These are phyloP conservation scores for Rubia peregrina DNA, from an alignment of 305 asterid genomes.

Conservation along the genomic window DNA sequence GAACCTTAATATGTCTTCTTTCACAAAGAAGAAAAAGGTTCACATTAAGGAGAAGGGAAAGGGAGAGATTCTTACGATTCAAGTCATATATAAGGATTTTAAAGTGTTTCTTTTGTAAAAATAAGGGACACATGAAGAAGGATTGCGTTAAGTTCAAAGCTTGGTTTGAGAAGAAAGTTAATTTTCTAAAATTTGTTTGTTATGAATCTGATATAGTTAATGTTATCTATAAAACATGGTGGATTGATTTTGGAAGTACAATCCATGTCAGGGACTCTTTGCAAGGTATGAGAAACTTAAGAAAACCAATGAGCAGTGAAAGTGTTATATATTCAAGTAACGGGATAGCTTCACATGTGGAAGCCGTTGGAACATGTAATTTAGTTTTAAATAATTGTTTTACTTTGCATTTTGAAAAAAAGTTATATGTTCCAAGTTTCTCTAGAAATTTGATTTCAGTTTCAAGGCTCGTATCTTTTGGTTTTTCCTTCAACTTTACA, in stretches of 20 bases:
- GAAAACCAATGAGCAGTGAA: too few species aligned
- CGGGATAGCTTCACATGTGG: slow-evolving; percentile 13
- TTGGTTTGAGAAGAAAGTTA: slow-evolving; percentile 9
- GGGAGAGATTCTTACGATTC: neutral
- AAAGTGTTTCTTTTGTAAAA: neutral
- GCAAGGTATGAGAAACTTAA: too few species aligned
- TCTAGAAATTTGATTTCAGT: slow-evolving; percentile 14
- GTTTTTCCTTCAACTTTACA: neutral
- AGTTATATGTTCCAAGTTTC: slow-evolving; percentile 14
- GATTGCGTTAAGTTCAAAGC: slow-evolving; percentile 7
- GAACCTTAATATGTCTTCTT: neutral
- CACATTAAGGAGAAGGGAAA: neutral
- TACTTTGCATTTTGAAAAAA: slow-evolving; percentile 11
- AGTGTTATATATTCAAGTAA: slow-evolving; percentile 7
- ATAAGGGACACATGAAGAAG: neutral
- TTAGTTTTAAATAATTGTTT: slow-evolving; percentile 12
- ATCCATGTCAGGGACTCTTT: too few species aligned
- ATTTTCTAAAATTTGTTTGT: neutral
- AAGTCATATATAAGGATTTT: too few species aligned
- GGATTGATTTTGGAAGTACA: neutral
- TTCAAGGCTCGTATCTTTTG: slow-evolving; percentile 15
- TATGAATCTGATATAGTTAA: slow-evolving; percentile 10
- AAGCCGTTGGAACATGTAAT: slow-evolving; percentile 14
- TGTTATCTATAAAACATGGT: neutral
- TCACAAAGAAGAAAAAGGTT: neutral